Evolutionary conservation across 495 filamentous ascomycete species (phyloP).

Genomic region (Lophiotrema nucula): DNA sequence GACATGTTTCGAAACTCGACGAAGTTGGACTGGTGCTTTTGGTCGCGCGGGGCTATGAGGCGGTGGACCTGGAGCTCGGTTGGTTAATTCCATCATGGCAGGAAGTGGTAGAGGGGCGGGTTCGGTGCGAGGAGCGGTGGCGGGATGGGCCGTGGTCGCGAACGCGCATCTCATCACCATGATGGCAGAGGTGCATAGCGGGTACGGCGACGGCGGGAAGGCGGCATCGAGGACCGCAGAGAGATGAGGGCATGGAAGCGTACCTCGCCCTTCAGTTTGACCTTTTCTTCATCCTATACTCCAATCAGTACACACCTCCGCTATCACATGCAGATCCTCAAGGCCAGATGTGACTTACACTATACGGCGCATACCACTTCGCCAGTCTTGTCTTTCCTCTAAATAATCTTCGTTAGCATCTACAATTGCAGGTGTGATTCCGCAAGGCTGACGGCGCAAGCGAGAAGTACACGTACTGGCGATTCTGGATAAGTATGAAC

Average conservation of each 20-base stretch:
- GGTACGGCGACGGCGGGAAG: background rate
- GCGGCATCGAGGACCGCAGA: background rate
- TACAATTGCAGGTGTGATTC: conserved; percentile 6
- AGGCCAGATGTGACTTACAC: conserved; percentile 48
- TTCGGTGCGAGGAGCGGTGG: too few species aligned
- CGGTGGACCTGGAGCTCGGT: conserved; percentile 72
- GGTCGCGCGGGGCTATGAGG: conserved; percentile 92
- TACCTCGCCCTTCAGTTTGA: conserved; percentile 72
- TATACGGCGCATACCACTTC: conserved; percentile 98
- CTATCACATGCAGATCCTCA: conserved; percentile 1
- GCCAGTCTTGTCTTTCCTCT: conserved; percentile 98
- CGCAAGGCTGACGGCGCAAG: conserved; percentile 6
- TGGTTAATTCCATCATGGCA: conserved; percentile 17
- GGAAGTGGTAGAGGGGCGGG: background rate
- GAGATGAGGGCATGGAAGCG: conserved; percentile 3
- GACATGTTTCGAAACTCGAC: conserved; percentile 83
- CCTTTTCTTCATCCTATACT: conserved; percentile 82
- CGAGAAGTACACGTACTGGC: conserved; percentile 29
- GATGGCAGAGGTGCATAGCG: background rate
- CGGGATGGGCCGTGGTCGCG: too few species aligned
- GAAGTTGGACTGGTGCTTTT: conserved; percentile 99
- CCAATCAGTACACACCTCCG: conserved; percentile 5
- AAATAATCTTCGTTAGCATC: too few species aligned
- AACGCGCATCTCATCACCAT: too few species aligned
- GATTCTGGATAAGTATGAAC: conserved; percentile 36